Conservation (phyloP, 805 yeast genomes). For the Metschnikowia corniflorae region DNA sequence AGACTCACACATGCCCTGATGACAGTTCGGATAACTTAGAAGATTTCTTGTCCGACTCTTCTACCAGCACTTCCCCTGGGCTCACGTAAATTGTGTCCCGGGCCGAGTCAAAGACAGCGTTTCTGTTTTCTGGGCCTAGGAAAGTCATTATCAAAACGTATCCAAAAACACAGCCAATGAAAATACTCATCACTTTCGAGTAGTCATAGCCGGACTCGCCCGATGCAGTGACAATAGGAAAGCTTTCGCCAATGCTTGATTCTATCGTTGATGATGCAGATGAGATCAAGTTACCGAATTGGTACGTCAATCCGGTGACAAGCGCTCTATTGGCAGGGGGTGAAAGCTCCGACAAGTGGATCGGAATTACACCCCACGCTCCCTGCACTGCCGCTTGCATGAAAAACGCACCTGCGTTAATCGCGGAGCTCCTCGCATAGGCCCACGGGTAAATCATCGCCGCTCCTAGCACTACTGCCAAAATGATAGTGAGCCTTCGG, state of each 20-base stretch:
- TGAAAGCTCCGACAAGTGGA: conserved; percentile 62
- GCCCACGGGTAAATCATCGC: conserved; percentile 39
- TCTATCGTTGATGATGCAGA: conserved; percentile 72
- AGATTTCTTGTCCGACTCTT: no score
- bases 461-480: conserved; percentile 33
- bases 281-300: conserved; percentile 69
- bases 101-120: conserved; percentile 17
- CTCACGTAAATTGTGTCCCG: conserved; percentile 15
- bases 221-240: conserved; percentile 42
- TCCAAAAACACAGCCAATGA: conserved; percentile 62
- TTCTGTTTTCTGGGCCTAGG: conserved; percentile 53
- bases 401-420: conserved; percentile 60
- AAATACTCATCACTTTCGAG: conserved; percentile 68
- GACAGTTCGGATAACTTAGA: no score
- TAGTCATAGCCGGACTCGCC: conserved; percentile 44
- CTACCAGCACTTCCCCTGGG: conserved; percentile 11
- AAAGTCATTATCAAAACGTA: conserved; percentile 46
- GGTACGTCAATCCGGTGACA: conserved; percentile 47
- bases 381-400: conserved; percentile 67
- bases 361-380: conserved; percentile 71
- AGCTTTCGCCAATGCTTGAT: conserved; percentile 54
- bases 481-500: conserved; percentile 32
- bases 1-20: neutral
- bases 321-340: conserved; percentile 17
- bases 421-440: conserved; percentile 26